Percentiles rank a stretch among this genome's conserved stretches.
Evolutionary conservation across 176 grass and related monocot species (phyloP).

Genomic region (Lolium rigidum): DNA sequence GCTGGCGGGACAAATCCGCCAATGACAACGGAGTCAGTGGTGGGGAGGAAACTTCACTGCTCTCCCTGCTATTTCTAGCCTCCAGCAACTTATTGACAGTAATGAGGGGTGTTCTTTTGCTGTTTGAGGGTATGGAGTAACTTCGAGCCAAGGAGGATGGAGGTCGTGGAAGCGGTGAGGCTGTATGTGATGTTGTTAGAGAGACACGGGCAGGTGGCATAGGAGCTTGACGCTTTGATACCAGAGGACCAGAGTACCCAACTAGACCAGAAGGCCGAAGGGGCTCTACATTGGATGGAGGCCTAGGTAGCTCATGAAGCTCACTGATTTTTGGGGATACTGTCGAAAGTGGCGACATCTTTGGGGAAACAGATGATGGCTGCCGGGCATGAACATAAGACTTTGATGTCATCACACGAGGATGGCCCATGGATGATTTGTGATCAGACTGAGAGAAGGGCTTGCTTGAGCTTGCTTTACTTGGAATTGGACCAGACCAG

Average conservation of each 20-base stretch:
- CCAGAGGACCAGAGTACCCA: constrained; percentile 84
- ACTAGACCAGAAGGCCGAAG: constrained; percentile 60
- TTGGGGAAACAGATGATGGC: constrained; percentile 40
- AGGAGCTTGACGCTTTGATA: constrained; percentile 64
- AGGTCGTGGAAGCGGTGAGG: constrained; percentile 68
- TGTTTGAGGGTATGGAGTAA: constrained; percentile 70
- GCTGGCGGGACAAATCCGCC: constrained; percentile 32
- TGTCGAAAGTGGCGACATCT: constrained; percentile 44
- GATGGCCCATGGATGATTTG: constrained; percentile 41
- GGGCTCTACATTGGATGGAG: constrained; percentile 55
- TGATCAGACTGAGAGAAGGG: constrained; percentile 46
- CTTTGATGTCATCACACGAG: constrained; percentile 41
- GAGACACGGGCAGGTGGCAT: background rate
- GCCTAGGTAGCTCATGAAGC: constrained; percentile 85
- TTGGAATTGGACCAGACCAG: constrained; percentile 79
- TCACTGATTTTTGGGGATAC: constrained; percentile 73
- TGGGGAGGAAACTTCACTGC: constrained; percentile 51
- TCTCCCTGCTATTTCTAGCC: constrained; percentile 48
- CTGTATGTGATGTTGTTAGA: constrained; percentile 32
- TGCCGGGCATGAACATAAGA: constrained; percentile 29
- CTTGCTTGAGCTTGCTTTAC: constrained; percentile 53
- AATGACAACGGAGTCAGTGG: constrained; percentile 48
- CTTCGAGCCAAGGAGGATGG: constrained; percentile 61
- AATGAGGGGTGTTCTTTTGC: constrained; percentile 71
- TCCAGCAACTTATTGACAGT: constrained; percentile 60